Evolutionary conservation across 805 yeast species (phyloP), one percentile per base, ranked within the genome.

Genomic region (Clavispora asparagi): DNA sequence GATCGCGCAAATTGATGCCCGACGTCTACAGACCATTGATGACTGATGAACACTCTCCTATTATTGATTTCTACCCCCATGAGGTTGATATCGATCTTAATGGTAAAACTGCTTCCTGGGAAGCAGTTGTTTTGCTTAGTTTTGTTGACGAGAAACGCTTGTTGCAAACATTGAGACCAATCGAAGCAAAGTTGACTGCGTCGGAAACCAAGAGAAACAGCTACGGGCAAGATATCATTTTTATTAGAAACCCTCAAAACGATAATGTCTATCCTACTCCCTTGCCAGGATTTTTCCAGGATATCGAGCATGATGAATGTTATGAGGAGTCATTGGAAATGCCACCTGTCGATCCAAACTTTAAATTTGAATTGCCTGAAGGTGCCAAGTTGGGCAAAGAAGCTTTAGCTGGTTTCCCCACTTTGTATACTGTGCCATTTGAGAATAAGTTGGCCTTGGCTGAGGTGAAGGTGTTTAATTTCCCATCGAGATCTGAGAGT

Each of bases 71-170:
- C 59, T 94, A 94, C 61, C 99, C 99, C 2, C 76, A 77, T 47
- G 88, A 87, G 49, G 96, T 92, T 46, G 87, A 83, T 43, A 75
- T 87, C 31, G 99, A 94, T 68, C 76, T 82, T 78, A 94, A 94
- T 62, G 99, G 98, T 39, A 94, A 94, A 63, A 87, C 90, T 45
- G 95, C 94, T 2, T 85, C 89, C 42, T 94, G 99, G 99, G 98
- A 94, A 69, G 97, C 97, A 10, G 97, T 94, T 46, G 96, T 94
- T 7, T 77, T 88, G 57, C 77, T 94, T 48, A 83, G 95, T 6
- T 94, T 94, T 73, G 97, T 94, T 40, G 97, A 94, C 54, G 89
- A 86, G 58, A 66, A 78, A 28, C 76, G 94, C 49, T 74, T 94
- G 46, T 68, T 85, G 29, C 81, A 74, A 4, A 92, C 92, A 1